phyloP scores from a whole-genome alignment of 345 rosid genomes.

The Eucalyptus regnans region DNA sequence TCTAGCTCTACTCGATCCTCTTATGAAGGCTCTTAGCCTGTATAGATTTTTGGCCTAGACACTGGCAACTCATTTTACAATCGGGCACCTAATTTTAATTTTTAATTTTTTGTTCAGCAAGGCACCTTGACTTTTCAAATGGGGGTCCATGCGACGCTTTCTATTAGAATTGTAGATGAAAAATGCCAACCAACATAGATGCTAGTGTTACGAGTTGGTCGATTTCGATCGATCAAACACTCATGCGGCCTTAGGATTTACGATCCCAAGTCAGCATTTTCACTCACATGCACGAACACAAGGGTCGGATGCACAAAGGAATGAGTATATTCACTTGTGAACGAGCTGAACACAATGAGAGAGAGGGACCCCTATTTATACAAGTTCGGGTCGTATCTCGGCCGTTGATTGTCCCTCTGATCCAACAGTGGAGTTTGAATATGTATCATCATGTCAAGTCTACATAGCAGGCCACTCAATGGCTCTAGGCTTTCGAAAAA shows the following conservation, averaged over 20 bases:
- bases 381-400: too few relatives aligned
- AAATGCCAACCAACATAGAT: not conserved
- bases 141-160: not conserved
- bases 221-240: rapidly evolving
- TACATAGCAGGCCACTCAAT: rapidly evolving
- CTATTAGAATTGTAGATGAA: not conserved
- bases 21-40: not conserved
- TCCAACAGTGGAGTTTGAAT: rapidly evolving
- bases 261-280: rapidly evolving
- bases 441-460: too few relatives aligned
- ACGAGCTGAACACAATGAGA: too few relatives aligned
- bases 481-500: too few relatives aligned
- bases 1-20: too few relatives aligned
- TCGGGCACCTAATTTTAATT: not conserved
- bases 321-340: too few relatives aligned
- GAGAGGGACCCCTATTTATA: too few relatives aligned
- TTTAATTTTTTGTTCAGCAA: not conserved
- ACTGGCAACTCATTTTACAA: not conserved
- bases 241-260: too few relatives aligned
- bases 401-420: rapidly evolving
- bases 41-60: not conserved
- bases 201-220: rapidly evolving
- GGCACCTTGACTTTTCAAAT: not conserved
- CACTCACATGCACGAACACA: too few relatives aligned
- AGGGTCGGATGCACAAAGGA: too few relatives aligned